Percentiles rank a stretch among this genome's conserved stretches.
Evolutionary conservation across 148 eudicot genomes (phyloP).

Genomic region (Camellia sinensis): DNA sequence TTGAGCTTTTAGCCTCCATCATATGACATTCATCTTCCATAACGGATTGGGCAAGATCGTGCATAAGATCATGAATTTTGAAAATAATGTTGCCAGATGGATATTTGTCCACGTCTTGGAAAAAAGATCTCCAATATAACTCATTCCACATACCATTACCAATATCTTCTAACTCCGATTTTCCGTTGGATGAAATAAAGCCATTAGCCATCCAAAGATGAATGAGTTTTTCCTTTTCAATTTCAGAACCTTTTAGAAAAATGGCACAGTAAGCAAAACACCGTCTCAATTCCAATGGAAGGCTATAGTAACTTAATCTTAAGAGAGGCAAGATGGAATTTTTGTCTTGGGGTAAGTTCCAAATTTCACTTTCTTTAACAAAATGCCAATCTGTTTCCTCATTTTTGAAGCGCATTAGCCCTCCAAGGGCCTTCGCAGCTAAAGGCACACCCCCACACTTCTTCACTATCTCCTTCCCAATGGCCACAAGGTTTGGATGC

Average conservation of each 20-base stretch:
- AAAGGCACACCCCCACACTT: slow-evolving; percentile 9
- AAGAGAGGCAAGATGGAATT: not conserved
- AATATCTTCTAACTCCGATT: not conserved
- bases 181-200: not conserved
- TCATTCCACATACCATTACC: not conserved
- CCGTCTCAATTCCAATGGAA: not conserved
- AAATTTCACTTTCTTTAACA: not conserved
- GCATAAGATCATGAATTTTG: slow-evolving; percentile 11
- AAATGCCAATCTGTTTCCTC: not conserved
- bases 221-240: not conserved
- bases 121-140: not conserved
- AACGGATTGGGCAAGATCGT: slow-evolving; percentile 7
- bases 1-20: not conserved
- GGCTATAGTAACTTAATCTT: not conserved
- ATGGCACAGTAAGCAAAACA: slow-evolving; percentile 10
- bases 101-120: not conserved
- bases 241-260: not conserved
- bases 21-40: not conserved
- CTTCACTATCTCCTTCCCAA: not conserved
- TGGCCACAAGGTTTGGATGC: not conserved
- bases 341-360: not conserved
- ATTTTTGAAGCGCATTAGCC: not conserved
- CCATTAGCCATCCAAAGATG: slow-evolving; percentile 2
- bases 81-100: not conserved
- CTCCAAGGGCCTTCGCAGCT: slow-evolving; percentile 4